Base-by-base conservation (phyloP, 164 flowering plant species). In the Vitis labrusca region DNA sequence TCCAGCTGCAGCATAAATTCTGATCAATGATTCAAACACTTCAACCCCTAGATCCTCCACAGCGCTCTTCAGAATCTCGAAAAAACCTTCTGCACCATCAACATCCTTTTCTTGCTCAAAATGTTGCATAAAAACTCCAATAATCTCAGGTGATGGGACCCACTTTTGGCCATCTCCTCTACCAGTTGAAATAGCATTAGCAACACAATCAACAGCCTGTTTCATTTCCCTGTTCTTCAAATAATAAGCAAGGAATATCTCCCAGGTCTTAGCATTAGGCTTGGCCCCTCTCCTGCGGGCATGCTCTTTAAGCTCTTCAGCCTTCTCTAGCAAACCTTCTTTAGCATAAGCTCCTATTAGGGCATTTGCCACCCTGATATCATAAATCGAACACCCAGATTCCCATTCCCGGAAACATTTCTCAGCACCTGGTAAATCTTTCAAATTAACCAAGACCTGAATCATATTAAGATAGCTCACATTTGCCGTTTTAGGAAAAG, bases 341-440 rank as follows among this genome's bases (percentile, higher is more conserved):
- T 82, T 83, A 5, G 73, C 77, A 84, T 89, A 91, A 16, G 87
- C 89, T 76, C 83, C 87, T 11, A 95, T 90, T 2, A 95, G 80
- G 48, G 69, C 85, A 80, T 95, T 93, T 10, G 83, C 89, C 27
- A 93, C 62, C 19, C 97, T 82, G 56, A 93, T 91, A 74, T 95
- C 99, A 74, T 87, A 93, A 67, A 79, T 82, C 14, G 89, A 64
- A 70, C 88, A 78, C 8, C 67, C 64, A n/a, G 88, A 69, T 79
- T 83, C 85, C 99, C 98, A 91, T 71, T 93, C 99, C 50, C 66
- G 74, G 78, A 88, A 95, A 78, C 91, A 87, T 79, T 90, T 90
- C 79, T 90, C 93, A 9, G 98, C 99, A 60, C 98, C 99, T 1
- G 97, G 90, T 50, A 95, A 63, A 79, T 93, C 98, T 49, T 90